These are phyloP conservation scores for Backusella morwellensis DNA, from an alignment of 192 early-diverging fungal genomes.

Conservation along the genomic window DNA sequence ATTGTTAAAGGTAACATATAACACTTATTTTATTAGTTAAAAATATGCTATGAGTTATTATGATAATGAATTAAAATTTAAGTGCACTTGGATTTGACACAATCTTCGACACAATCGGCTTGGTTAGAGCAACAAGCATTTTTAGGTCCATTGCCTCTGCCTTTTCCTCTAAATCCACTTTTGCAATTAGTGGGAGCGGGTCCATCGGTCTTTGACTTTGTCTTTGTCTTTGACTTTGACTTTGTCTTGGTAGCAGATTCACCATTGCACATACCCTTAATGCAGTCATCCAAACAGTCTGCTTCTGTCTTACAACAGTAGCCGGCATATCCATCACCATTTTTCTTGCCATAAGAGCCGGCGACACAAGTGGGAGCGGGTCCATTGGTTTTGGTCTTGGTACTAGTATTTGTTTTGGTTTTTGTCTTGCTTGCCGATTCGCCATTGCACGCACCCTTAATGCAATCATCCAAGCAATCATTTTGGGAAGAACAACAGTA, in stretches of 20 bases:
- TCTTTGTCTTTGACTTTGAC: too few species aligned
- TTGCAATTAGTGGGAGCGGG: background rate
- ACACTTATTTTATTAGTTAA: background rate
- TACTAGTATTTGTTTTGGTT: background rate
- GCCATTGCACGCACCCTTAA: background rate
- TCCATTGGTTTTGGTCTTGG: background rate
- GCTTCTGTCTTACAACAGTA: background rate
- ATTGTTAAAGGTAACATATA: background rate
- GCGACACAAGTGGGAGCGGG: background rate
- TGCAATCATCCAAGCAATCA: background rate
- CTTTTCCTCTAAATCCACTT: background rate
- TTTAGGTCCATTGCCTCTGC: background rate
- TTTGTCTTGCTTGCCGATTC: background rate
- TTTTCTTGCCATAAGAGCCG: background rate
- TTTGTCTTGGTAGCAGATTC: too few species aligned
- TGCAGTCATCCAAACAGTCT: background rate
- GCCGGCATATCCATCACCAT: background rate
- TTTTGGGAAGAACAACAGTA: too few species aligned
- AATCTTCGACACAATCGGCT: slow-evolving; percentile 7
- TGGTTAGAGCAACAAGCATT: background rate
- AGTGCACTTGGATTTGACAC: background rate
- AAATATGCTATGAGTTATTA: background rate
- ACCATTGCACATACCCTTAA: background rate
- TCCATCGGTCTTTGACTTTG: background rate
- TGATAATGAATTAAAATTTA: background rate